phyloP scores from a whole-genome alignment of 2,329 filamentous ascomycete species.

The Microdochium trichocladiopsis region DNA sequence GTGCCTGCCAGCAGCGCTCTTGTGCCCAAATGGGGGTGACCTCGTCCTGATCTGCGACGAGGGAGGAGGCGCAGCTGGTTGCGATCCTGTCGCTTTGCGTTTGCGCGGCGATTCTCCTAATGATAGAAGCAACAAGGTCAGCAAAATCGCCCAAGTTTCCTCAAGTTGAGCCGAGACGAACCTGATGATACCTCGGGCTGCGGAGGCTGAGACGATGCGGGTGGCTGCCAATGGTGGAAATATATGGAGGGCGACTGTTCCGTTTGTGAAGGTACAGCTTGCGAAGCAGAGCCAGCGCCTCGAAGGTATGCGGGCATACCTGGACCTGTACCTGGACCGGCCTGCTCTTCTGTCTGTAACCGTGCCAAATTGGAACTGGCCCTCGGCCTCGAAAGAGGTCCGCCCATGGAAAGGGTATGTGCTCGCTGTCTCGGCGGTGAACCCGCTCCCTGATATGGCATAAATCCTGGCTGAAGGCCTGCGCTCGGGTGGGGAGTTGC shows the following conservation, averaged over 20 bases:
- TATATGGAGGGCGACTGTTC: slow-evolving; percentile 69
- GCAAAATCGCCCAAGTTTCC: slow-evolving; percentile 32
- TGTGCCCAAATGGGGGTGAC: slow-evolving; percentile 49
- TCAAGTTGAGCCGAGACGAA: slow-evolving; percentile 51
- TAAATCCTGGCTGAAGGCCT: slow-evolving; percentile 30
- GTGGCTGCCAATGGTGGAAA: slow-evolving; percentile 91
- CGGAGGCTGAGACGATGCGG: slow-evolving; percentile 53
- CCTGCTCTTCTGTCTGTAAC: slow-evolving; percentile 35
- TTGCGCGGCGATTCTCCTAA: slow-evolving; percentile 77
- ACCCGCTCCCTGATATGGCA: slow-evolving; percentile 32
- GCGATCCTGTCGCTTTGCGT: slow-evolving; percentile 63
- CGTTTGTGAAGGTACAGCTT: slow-evolving; percentile 50
- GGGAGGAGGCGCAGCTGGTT: slow-evolving; percentile 38
- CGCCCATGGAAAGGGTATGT: slow-evolving; percentile 36
- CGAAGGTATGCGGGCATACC: slow-evolving; percentile 32
- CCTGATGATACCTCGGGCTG: slow-evolving; percentile 69
- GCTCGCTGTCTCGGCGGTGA: slow-evolving; percentile 44
- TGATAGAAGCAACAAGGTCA: slow-evolving; percentile 35
- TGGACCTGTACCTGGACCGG: slow-evolving; percentile 17
- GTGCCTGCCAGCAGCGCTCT: slow-evolving; percentile 41
- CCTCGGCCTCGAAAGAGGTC: slow-evolving; percentile 28
- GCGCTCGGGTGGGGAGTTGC: slow-evolving; percentile 34
- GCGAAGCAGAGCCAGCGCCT: slow-evolving; percentile 42
- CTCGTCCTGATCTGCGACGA: slow-evolving; percentile 36
- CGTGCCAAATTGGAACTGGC: slow-evolving; percentile 31